phyloP scores from a whole-genome alignment of 192 early-diverging fungal genomes.

The Podila epigama region DNA sequence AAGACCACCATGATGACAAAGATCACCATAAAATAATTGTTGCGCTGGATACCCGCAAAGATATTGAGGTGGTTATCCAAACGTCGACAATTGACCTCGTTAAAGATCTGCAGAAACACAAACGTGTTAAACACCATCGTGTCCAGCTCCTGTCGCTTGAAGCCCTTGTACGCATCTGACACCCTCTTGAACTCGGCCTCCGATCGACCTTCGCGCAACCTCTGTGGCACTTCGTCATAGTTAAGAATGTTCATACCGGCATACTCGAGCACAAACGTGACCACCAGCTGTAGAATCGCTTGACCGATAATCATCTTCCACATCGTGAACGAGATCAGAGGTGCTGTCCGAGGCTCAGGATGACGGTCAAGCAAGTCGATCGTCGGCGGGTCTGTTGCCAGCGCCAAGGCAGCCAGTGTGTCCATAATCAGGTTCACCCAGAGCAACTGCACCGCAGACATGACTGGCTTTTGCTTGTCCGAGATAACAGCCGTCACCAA shows the following conservation, averaged over 20 bases:
- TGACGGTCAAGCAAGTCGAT: slow-evolving; percentile 83
- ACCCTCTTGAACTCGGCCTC: not conserved
- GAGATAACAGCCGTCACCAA: slow-evolving; percentile 78
- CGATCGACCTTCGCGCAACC: slow-evolving; percentile 5
- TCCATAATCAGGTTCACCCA: slow-evolving; percentile 99
- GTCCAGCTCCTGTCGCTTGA: slow-evolving; percentile 55
- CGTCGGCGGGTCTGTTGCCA: slow-evolving; percentile 95
- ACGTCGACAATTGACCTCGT: slow-evolving; percentile 76
- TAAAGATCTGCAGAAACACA: slow-evolving; percentile 90
- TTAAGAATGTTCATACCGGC: slow-evolving; percentile 64
- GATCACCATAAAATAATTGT: slow-evolving; percentile 84
- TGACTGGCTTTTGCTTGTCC: slow-evolving; percentile 74
- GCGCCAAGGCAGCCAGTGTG: slow-evolving; percentile 95
- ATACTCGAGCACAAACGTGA: slow-evolving; percentile 82
- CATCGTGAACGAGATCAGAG: slow-evolving; percentile 91
- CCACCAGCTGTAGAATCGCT: slow-evolving; percentile 85
- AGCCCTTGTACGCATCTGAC: slow-evolving; percentile 8
- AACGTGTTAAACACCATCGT: slow-evolving; percentile 95
- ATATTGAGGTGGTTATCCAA: slow-evolving; percentile 85
- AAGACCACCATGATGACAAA: slow-evolving; percentile 74
- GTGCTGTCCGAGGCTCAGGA: slow-evolving; percentile 82
- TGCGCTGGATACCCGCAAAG: slow-evolving; percentile 79
- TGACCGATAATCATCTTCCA: slow-evolving; percentile 97
- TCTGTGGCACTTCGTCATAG: slow-evolving; percentile 40
- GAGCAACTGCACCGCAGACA: slow-evolving; percentile 95